Base-by-base conservation (phyloP, 345 rosid genomes). In the Eutrema heterophyllum region DNA sequence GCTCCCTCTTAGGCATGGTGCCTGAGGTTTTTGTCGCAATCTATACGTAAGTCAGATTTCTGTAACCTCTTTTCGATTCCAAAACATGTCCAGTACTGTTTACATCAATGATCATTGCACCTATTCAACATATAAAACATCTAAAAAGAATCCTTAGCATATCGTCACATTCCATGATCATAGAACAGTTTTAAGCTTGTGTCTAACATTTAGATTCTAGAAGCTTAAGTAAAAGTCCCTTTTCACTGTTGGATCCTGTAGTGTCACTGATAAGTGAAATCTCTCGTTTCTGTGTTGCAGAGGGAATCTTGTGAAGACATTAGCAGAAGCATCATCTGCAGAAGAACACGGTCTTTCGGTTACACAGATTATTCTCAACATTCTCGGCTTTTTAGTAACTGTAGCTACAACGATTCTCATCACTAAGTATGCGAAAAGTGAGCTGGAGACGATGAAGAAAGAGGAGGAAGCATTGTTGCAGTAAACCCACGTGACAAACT, bases 251-350 rank as follows among this genome's bases (percentile, higher is more conserved):
- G 44, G 29, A 57, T 57, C 29, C 43, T 57, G 21, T 7, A 56
- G 24, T 8, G 21, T 11, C 18, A 66, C 60, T 38, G 49, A 67
- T 44, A 9, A 70, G 27, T 26, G 44, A 10, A 46, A 18, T 70
- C 13, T 76, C 13, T 64, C 5, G 26, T 45, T 46, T 2, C 38
- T 38, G 62, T 83, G 21, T 74, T 87, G 85, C 89, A 95, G 99
- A 35, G 99, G 99, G 68, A 87, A 81, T 62, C 80, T 95, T 53
- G 84, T 87, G 74, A 74, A 80, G 79, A 81, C 97, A 8, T 80
- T 95, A 69, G 99, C 99, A 6, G 99, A 95, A 72, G 97, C 97
- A 81, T 89, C 98, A 26, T 90, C 99, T 44, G 68, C 77, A 14
- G 96, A 90, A 16, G 62, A 51, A 32, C 92, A 57, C n/a, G 48